A percentile compares a stretch with the other conserved stretches of the same genome.
These are phyloP conservation scores for Cutaneotrichosporon mucoides DNA, from an alignment of 1,284 basidiomycete genomes.

Conservation along the genomic window DNA sequence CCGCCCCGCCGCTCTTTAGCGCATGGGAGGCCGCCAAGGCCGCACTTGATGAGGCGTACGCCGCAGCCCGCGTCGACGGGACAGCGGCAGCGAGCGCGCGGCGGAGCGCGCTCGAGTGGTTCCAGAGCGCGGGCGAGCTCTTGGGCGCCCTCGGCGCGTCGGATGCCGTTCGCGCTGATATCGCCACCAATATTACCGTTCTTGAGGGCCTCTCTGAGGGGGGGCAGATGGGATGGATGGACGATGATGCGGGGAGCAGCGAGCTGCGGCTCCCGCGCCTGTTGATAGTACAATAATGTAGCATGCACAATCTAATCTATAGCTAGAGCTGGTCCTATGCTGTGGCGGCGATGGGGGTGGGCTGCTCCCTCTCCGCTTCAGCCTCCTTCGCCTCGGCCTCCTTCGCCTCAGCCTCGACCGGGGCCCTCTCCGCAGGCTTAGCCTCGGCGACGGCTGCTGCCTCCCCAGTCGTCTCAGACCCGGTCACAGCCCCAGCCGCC, in stretches of 20 bases:
- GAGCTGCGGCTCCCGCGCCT: too few species aligned
- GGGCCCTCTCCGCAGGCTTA: too few species aligned
- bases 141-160: background rate
- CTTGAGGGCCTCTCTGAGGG: background rate
- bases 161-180: background rate
- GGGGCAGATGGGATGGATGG: background rate
- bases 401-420: background rate
- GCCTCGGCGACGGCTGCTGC: background rate
- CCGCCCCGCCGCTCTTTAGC: background rate
- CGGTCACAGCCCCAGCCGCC: background rate
- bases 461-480: background rate
- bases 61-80: background rate
- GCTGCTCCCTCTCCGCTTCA: background rate
- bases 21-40: constrained; percentile 3
- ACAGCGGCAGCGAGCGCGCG: background rate
- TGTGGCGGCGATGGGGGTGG: background rate
- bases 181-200: background rate
- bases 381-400: background rate
- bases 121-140: background rate
- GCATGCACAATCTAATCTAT: background rate
- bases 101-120: background rate
- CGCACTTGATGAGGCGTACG: constrained; percentile 4
- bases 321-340: background rate
- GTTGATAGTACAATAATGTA: constrained; percentile 1
- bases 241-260: too few species aligned